phyloP scores from a whole-genome alignment of 2,329 filamentous ascomycete species.

The Microdochium trichocladiopsis region DNA sequence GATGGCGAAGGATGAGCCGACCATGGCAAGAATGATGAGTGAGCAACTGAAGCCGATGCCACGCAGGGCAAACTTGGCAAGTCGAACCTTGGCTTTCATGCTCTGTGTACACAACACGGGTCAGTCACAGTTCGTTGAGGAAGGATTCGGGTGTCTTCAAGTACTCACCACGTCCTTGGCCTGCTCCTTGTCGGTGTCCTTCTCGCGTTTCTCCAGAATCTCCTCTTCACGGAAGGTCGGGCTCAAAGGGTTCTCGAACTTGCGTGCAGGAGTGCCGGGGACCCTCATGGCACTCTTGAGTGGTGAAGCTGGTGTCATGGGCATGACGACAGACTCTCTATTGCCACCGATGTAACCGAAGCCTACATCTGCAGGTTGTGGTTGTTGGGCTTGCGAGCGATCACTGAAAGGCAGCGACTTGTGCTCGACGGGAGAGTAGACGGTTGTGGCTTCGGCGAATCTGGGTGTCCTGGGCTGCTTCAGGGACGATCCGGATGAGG shows the following conservation, averaged over 20 bases:
- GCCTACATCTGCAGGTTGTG: constrained; percentile 78
- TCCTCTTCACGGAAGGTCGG: constrained; percentile 90
- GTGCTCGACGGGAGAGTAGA: constrained; percentile 68
- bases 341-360: constrained; percentile 76
- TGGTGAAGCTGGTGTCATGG: constrained; percentile 66
- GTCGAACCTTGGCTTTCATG: constrained; percentile 82
- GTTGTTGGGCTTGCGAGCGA: constrained; percentile 48
- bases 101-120: constrained; percentile 48
- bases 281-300: constrained; percentile 87
- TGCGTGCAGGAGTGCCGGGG: constrained; percentile 72
- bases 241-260: constrained; percentile 71
- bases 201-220: constrained; percentile 77
- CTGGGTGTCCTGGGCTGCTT: constrained; percentile 69
- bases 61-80: constrained; percentile 93
- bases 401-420: constrained; percentile 54
- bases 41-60: constrained; percentile 96
- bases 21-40: constrained; percentile 86
- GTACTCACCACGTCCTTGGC: constrained; percentile 74
- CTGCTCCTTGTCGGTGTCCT: constrained; percentile 77
- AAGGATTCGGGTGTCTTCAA: neutral
- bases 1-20: constrained; percentile 81
- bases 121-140: constrained; percentile 26
- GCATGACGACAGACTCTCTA: constrained; percentile 52
- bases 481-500: constrained; percentile 46
- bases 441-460: constrained; percentile 74